A percentile compares a stretch with the other conserved stretches of the same genome.
Evolutionary conservation across 768 basidiomycete species (phyloP).

Genomic region (Lactarius vividus): DNA sequence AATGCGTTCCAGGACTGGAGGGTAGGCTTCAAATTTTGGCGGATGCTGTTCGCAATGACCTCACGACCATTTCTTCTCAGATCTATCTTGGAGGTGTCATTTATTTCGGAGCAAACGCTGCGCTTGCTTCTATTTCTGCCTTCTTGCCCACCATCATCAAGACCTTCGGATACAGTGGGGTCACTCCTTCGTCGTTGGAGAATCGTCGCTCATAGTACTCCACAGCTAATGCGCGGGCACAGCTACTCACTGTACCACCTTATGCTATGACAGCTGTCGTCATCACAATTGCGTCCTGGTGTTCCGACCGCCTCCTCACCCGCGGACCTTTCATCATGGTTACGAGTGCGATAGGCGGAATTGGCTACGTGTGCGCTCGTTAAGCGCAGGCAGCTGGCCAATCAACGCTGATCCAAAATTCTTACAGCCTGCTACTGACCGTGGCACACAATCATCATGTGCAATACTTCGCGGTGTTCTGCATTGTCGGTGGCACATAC

Average conservation of each 20-base stretch:
- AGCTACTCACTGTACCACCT: slow-evolving; percentile 78
- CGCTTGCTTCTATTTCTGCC: slow-evolving; percentile 74
- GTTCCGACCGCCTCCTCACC: slow-evolving; percentile 64
- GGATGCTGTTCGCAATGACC: background rate
- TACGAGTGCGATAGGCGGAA: slow-evolving; percentile 45
- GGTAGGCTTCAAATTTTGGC: slow-evolving; percentile 35
- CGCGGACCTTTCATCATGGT: slow-evolving; percentile 51
- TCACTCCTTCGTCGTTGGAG: background rate
- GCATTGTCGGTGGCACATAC: slow-evolving; percentile 74
- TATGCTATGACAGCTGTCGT: slow-evolving; percentile 70
- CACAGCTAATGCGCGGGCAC: slow-evolving; percentile 60
- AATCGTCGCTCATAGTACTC: slow-evolving; percentile 17
- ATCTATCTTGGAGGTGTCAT: slow-evolving; percentile 66
- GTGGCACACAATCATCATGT: slow-evolving; percentile 54
- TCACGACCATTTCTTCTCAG: slow-evolving; percentile 33
- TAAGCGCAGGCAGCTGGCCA: background rate
- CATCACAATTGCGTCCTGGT: slow-evolving; percentile 55
- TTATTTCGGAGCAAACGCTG: slow-evolving; percentile 75
- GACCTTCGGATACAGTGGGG: slow-evolving; percentile 69
- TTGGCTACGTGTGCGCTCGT: slow-evolving; percentile 60
- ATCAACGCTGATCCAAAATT: slow-evolving; percentile 1
- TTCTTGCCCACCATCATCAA: slow-evolving; percentile 82
- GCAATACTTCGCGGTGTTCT: slow-evolving; percentile 78
- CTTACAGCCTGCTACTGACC: slow-evolving; percentile 50
- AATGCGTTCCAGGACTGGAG: slow-evolving; percentile 74